These are phyloP conservation scores for Aspergillus cejpii DNA, from an alignment of 2,329 filamentous ascomycete genomes.

Conservation along the genomic window DNA sequence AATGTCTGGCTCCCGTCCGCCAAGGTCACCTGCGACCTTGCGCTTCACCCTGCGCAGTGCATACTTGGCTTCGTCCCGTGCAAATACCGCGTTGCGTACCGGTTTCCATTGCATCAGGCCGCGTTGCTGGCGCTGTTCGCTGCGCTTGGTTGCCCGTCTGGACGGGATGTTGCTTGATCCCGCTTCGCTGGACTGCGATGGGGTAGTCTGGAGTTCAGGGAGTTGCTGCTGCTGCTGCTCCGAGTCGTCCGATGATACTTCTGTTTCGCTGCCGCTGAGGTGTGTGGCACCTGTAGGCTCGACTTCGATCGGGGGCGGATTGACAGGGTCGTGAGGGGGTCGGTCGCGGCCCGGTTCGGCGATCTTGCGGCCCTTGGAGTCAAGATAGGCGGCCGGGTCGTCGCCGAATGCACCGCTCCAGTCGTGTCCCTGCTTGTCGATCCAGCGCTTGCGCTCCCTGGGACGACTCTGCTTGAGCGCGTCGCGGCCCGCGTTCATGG, in stretches of 20 bases:
- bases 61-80: slow-evolving; percentile 77
- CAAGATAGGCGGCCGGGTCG: slow-evolving; percentile 59
- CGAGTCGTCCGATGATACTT: background rate
- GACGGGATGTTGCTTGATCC: slow-evolving; percentile 14
- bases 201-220: background rate
- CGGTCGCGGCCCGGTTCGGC: slow-evolving; percentile 51
- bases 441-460: slow-evolving; percentile 67
- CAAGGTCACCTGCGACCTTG: slow-evolving; percentile 60
- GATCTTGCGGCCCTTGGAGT: slow-evolving; percentile 47
- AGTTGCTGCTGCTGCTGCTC: background rate
- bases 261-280: slow-evolving; percentile 24
- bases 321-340: slow-evolving; percentile 48
- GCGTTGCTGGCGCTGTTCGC: slow-evolving; percentile 73
- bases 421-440: slow-evolving; percentile 71
- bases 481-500: slow-evolving; percentile 70
- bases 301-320: slow-evolving; percentile 38
- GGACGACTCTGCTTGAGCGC: slow-evolving; percentile 63
- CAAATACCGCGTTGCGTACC: slow-evolving; percentile 76
- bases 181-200: background rate
- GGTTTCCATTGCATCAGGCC: slow-evolving; percentile 95
- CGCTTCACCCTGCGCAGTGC: slow-evolving; percentile 69
- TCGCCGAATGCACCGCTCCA: slow-evolving; percentile 82
- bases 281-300: slow-evolving; percentile 13
- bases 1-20: slow-evolving; percentile 77
- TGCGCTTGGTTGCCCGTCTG: slow-evolving; percentile 37